Evolutionary conservation across 805 yeast genomes (phyloP).

Genomic region (Yarrowia osloensis): DNA sequence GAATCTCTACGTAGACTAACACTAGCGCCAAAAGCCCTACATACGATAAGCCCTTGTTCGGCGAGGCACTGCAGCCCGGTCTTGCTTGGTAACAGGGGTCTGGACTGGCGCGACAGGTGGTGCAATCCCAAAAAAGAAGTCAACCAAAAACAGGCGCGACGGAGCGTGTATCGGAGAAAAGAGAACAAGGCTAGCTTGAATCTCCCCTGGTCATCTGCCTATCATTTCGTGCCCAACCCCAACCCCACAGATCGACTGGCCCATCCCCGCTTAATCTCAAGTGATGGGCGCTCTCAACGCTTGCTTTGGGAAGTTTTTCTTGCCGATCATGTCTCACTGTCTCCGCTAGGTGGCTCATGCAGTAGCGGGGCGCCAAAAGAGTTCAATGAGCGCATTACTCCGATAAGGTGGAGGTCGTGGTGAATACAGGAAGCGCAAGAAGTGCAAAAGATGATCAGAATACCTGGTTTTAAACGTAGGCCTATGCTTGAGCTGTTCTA

Average conservation of each 20-base stretch:
- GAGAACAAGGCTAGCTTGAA: neutral
- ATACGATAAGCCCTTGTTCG: slow-evolving; percentile 11
- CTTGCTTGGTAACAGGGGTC: slow-evolving; percentile 7
- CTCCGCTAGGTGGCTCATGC: slow-evolving; percentile 6
- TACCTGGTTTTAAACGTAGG: too few species aligned
- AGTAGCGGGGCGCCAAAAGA: neutral
- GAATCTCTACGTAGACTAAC: too few species aligned
- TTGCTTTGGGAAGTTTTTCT: neutral
- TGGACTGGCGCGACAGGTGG: neutral
- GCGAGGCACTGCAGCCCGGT: neutral
- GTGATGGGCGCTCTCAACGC: neutral
- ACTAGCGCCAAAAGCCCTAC: neutral
- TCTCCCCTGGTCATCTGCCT: neutral
- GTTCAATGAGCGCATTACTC: neutral
- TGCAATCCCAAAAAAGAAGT: neutral
- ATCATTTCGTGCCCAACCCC: neutral
- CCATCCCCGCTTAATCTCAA: neutral
- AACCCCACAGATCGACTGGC: slow-evolving; percentile 13
- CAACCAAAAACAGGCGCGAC: neutral
- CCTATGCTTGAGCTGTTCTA: too few species aligned
- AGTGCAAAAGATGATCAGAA: too few species aligned
- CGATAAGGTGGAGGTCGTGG: neutral
- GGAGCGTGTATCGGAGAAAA: neutral
- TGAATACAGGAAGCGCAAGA: neutral
- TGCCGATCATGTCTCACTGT: neutral